Evolutionary conservation across 805 yeast species (phyloP).

Genomic region (Diddensiella transvaalensis): DNA sequence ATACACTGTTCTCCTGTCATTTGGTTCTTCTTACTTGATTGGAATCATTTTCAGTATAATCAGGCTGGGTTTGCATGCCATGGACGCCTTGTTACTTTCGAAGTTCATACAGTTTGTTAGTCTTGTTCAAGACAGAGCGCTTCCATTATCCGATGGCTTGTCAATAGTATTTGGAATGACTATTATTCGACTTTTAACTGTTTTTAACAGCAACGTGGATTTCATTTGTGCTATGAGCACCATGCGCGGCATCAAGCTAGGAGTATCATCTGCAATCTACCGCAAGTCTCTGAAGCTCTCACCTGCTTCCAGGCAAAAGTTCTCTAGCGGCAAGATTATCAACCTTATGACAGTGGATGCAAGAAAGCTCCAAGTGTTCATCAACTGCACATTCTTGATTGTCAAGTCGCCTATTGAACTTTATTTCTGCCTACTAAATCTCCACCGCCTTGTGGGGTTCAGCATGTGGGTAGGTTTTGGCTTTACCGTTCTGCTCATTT

Average conservation of each 20-base stretch:
- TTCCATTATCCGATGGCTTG: not conserved
- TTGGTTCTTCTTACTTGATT: constrained; percentile 1
- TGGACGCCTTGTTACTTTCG: not conserved
- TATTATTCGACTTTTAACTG: not conserved
- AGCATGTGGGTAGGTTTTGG: constrained; percentile 92
- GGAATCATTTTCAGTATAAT: not conserved
- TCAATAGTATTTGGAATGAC: constrained; percentile 2
- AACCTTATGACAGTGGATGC: constrained; percentile 91
- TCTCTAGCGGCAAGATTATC: constrained; percentile 86
- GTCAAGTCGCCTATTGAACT: constrained; percentile 95
- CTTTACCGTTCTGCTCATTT: constrained; percentile 71
- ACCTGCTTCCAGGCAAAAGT: constrained; percentile 54
- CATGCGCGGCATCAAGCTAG: constrained; percentile 4
- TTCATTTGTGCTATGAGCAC: constrained; percentile 1
- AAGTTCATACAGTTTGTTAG: constrained; percentile 2
- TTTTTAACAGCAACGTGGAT: not conserved
- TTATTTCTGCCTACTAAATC: constrained; percentile 63
- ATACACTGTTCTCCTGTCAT: not conserved
- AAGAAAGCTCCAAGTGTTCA: constrained; percentile 56
- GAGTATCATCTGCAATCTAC: constrained; percentile 44
- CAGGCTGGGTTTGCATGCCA: not conserved
- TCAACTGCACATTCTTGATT: constrained; percentile 73
- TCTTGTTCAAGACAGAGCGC: not conserved
- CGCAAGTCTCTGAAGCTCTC: constrained; percentile 65
- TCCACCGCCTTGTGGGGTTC: constrained; percentile 70